These are phyloP conservation scores for Beauveria caledonica DNA, from an alignment of 2,329 filamentous ascomycete genomes.

Conservation along the genomic window DNA sequence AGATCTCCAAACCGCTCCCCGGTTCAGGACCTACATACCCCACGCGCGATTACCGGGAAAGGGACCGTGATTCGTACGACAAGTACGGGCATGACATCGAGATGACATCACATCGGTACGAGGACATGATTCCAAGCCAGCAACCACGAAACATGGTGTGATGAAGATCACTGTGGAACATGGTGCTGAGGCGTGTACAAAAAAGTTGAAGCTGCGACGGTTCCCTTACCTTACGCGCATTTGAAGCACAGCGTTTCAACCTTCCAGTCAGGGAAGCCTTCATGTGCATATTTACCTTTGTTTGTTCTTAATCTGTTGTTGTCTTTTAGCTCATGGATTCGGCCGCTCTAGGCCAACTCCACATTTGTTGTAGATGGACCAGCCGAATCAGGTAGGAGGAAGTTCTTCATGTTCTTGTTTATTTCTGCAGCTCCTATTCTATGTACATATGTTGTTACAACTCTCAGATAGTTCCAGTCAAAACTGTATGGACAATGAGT, in stretches of 20 bases:
- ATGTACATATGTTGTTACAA: constrained; percentile 23
- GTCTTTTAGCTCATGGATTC: neutral
- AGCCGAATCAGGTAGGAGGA: constrained; percentile 14
- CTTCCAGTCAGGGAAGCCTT: neutral
- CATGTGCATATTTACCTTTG: neutral
- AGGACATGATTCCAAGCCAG: constrained; percentile 47
- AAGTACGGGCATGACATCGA: constrained; percentile 38
- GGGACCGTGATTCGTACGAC: constrained; percentile 21
- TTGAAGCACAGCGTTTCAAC: neutral
- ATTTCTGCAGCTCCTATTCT: constrained; percentile 15
- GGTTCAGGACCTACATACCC: constrained; percentile 34
- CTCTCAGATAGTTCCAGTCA: neutral
- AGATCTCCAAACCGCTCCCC: constrained; percentile 45
- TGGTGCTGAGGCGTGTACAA: neutral
- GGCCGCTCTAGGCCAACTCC: neutral
- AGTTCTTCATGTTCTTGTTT: neutral
- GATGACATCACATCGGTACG: constrained; percentile 44
- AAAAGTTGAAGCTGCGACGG: neutral
- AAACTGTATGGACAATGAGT: constrained; percentile 13
- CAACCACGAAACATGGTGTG: constrained; percentile 38
- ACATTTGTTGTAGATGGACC: neutral
- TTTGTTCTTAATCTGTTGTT: neutral
- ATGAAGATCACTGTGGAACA: neutral
- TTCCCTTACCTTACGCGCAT: neutral
- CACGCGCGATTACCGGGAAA: constrained; percentile 21